Conservation (phyloP, 495 filamentous ascomycete genomes). For the Parathielavia hyrcaniae region DNA sequence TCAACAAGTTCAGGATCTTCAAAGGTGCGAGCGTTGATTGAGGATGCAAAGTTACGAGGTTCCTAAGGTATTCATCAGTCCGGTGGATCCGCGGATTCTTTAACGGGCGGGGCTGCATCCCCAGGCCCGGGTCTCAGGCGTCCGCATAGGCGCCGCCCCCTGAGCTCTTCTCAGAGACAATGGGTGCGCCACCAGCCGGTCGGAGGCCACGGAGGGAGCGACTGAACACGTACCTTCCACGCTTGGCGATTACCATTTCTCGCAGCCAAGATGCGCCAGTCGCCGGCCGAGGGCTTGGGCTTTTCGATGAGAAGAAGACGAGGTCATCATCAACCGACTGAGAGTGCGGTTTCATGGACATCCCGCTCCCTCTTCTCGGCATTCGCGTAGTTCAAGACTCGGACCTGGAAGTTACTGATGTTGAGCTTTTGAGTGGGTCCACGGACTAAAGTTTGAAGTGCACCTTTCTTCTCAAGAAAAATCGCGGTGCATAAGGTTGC, state of each 20-base stretch:
- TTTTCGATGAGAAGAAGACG: neutral
- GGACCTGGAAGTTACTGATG: neutral
- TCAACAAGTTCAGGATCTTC: neutral
- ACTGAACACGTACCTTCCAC: neutral
- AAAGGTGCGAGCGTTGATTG: neutral
- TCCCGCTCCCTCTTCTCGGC: neutral
- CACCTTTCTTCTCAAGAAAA: neutral
- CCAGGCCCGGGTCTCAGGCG: neutral
- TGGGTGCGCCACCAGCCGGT: neutral
- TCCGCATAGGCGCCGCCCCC: constrained; percentile 9
- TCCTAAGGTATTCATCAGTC: too few species aligned
- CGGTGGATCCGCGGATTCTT: too few species aligned
- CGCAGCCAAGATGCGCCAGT: constrained; percentile 2
- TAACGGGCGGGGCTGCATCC: neutral
- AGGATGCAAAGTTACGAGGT: too few species aligned
- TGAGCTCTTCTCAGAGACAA: neutral
- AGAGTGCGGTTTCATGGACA: neutral
- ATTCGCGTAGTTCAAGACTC: neutral
- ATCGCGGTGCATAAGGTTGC: neutral
- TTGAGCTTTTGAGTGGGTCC: neutral
- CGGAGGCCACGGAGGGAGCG: constrained; percentile 4
- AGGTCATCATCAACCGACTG: neutral
- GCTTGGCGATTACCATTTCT: neutral
- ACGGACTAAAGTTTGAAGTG: neutral
- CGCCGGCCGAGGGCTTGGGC: constrained; percentile 5